Conservation (phyloP, 257 asterid genomes). For the Lithospermum erythrorhizon region DNA sequence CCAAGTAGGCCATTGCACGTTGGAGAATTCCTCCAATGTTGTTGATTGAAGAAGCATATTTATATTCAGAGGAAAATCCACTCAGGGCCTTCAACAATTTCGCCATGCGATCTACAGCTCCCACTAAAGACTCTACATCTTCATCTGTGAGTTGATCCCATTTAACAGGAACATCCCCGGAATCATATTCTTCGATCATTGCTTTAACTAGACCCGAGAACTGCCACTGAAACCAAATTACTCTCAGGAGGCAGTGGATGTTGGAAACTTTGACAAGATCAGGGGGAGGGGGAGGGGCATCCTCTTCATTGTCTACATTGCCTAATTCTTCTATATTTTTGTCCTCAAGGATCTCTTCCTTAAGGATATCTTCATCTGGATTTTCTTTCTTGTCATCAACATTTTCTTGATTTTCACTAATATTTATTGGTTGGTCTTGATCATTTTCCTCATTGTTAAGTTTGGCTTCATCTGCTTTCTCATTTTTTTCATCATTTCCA, state of each 20-base stretch:
- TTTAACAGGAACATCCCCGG: constrained; percentile 27
- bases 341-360: background rate
- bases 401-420: too few relatives aligned
- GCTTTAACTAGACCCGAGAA: constrained; percentile 56
- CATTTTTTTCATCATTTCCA: constrained; percentile 2
- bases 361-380: too few relatives aligned
- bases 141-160: constrained; percentile 42
- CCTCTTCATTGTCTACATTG: background rate
- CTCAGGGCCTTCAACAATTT: constrained; percentile 27
- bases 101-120: constrained; percentile 30
- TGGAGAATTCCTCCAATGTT: constrained; percentile 50
- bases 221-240: too few relatives aligned
- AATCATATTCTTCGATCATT: constrained; percentile 39
- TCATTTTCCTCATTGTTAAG: constrained; percentile 2
- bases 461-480: background rate
- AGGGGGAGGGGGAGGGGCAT: constrained; percentile 40
- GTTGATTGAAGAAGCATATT: constrained; percentile 49
- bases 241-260: too few relatives aligned
- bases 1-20: constrained; percentile 60
- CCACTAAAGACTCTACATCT: constrained; percentile 37
- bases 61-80: constrained; percentile 35
- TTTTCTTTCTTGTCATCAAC: background rate
- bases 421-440: background rate
- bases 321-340: constrained; percentile 3
- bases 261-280: constrained; percentile 53